phyloP scores from a whole-genome alignment of 2,329 filamentous ascomycete genomes.

The Trichoderma asperellum region DNA sequence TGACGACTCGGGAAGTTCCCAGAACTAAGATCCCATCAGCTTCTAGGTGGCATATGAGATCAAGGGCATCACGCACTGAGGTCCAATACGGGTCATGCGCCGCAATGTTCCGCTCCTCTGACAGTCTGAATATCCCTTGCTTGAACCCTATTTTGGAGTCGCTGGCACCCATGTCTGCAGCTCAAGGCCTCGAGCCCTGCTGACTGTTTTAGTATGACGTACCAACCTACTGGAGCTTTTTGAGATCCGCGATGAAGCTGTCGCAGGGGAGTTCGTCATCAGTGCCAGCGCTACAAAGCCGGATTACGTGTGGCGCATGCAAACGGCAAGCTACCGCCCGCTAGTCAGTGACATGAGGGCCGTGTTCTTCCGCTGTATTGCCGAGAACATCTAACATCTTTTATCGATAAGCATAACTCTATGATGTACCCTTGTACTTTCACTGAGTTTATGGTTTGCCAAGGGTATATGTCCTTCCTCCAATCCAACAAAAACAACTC shows the following conservation, averaged over 20 bases:
- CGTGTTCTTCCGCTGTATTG: conserved; percentile 16
- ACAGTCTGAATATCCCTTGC: conserved; percentile 94
- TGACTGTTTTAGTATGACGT: conserved; percentile 26
- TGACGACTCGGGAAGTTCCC: conserved; percentile 92
- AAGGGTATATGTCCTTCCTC: background rate
- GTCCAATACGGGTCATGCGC: conserved; percentile 92
- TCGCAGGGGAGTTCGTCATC: conserved; percentile 27
- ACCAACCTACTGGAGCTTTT: conserved; percentile 25
- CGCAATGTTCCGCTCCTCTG: conserved; percentile 86
- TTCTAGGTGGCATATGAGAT: background rate
- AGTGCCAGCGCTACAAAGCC: conserved; percentile 10
- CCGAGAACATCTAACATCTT: background rate
- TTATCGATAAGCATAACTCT: conserved; percentile 28
- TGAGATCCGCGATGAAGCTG: conserved; percentile 26
- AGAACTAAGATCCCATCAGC: conserved; percentile 66
- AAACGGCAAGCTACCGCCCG: background rate
- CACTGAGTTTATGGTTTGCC: background rate
- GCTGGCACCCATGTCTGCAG: conserved; percentile 81
- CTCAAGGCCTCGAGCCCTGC: conserved; percentile 34
- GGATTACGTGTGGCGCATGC: conserved; percentile 24
- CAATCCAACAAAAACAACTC: background rate
- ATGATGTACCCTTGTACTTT: conserved; percentile 9
- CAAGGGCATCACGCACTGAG: conserved; percentile 63
- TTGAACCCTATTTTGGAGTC: conserved; percentile 99
- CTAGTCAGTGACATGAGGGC: background rate